Base-by-base conservation (phyloP, 495 filamentous ascomycete species). In the Geoglossum glabrum region DNA sequence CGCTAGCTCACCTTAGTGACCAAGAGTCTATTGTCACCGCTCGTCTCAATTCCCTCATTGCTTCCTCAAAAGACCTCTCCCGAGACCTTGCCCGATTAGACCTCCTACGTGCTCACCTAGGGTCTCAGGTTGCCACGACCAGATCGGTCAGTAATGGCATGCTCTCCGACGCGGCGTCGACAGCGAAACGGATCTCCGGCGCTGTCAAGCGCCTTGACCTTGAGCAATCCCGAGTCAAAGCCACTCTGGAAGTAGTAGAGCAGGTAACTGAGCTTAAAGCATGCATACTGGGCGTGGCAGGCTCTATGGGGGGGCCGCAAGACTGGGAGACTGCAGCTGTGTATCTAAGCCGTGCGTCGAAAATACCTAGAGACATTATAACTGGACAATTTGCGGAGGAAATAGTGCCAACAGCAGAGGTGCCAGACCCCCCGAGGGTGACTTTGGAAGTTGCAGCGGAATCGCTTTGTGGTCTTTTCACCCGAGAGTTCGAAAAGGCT, bases 251-350 rank as follows among this genome's bases (percentile, higher is more conserved):
- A 36, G 89, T 98, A 25, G 92, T 97, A 3, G 90, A 96, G 65
- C 90, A 95, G 67, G 93, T 98, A 5, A 82, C 86, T 8, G 92
- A 98, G 71, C 83, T 98, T 51, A 96, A 96, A 68, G 81, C 90
- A 7, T 98, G 92, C 65, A 86, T 97, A 43, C 78, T 95, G 21
- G 93, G 92, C n/a, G 89, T 97, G 27, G 80, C 86, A 15, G 90
- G 87, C 19, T 90, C 86, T 43, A 97, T 98, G 92, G 93, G 92
- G 13, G 92, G 88, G 1, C 85, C 93, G 40, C 92, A 98, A 69
- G 93, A 97, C 70, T 98, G 93, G 93, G 92, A 98, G 71, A 90
- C 84, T 0, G 92, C 92, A 3, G 92, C 92, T 40, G 84, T 77
- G 34, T 97, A 95, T 67, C 75, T 97, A 45, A 79, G 82, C 54